Percentiles rank a stretch among this genome's conserved stretches.
phyloP scores from a whole-genome alignment of 192 early-diverging fungal genomes.

The Podochytrium sp. region DNA sequence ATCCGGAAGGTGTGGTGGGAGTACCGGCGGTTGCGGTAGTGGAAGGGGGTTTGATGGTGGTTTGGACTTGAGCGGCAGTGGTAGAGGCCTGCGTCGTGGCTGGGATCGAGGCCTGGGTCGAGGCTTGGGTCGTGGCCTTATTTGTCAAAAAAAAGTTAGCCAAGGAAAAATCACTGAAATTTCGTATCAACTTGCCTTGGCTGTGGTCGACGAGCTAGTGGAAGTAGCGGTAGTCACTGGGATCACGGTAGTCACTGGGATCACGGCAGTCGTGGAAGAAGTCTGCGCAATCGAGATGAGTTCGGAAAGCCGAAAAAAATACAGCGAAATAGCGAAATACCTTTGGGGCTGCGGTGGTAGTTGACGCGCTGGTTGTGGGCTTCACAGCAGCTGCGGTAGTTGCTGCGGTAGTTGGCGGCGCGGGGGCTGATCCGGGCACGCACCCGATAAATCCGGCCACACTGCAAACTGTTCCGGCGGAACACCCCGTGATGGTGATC shows the following conservation, averaged over 20 bases:
- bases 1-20: slow-evolving; percentile 1
- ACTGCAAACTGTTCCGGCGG: neutral
- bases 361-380: no score
- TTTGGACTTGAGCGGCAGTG: neutral
- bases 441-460: neutral
- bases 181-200: no score
- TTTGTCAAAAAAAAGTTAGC: no score
- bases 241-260: no score
- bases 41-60: neutral
- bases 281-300: no score
- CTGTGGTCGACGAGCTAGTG: no score
- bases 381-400: neutral
- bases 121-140: neutral
- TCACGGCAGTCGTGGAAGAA: no score
- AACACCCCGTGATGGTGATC: neutral
- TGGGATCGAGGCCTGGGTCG: neutral
- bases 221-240: no score
- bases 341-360: no score
- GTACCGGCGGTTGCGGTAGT: neutral
- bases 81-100: neutral
- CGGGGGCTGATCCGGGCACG: neutral
- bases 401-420: neutral
- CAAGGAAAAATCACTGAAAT: no score
- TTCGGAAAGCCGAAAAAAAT: no score
- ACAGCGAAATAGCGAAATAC: no score